Evolutionary conservation across 1,284 basidiomycete genomes (phyloP), one percentile per base, ranked within the genome.

Genomic region (Termitomyces sp.): DNA sequence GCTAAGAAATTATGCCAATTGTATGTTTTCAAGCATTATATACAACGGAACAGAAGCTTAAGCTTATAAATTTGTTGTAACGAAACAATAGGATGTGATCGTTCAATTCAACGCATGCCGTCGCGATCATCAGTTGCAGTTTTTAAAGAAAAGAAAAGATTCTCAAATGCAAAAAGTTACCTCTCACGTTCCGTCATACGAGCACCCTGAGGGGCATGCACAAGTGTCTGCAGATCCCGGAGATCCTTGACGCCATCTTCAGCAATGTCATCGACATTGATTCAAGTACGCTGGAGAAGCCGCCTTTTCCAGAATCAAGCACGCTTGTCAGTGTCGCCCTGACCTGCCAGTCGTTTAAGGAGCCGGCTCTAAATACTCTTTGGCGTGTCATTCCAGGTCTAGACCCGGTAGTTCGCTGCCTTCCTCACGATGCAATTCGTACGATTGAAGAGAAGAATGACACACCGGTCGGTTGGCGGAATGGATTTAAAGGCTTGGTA

Each of bases 351-450:
- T 24, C 21, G 5, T 56, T 53, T 26, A 56, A 53, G 30, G 55
- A 53, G 26, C 55, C 50, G 26, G 55, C 55, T 52, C 55, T 56
- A 7, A 36, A 53, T 28, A 34, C 15, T 24, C 55, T 56, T 43
- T 56, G 55, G 55, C 51, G 51, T 10, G 34, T 17, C 12, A 56
- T 56, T 12, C 45, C 31, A 13, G 45, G 43, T 21, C 5, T 56
- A 7, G 51, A 53, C 10, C 45, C 55, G 1, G 28, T 56, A 28
- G 39, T 56, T 31, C 33, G 38, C 2, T 53, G 50, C 5, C 50
- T 56, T 26, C 55, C 55, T 24, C 26, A 12, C 9, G 55, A 56
- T 44, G 50, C 55, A 8, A 33, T 56, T 19, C 40, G 31, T 42
- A 53, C 30, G 24, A 46, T 53, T 6, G 26, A 45, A 30, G 52